Percentiles rank a stretch among this genome's conserved stretches.
Evolutionary conservation across 176 grass and related monocot genomes (phyloP).

Genomic region (Cocos nucifera): DNA sequence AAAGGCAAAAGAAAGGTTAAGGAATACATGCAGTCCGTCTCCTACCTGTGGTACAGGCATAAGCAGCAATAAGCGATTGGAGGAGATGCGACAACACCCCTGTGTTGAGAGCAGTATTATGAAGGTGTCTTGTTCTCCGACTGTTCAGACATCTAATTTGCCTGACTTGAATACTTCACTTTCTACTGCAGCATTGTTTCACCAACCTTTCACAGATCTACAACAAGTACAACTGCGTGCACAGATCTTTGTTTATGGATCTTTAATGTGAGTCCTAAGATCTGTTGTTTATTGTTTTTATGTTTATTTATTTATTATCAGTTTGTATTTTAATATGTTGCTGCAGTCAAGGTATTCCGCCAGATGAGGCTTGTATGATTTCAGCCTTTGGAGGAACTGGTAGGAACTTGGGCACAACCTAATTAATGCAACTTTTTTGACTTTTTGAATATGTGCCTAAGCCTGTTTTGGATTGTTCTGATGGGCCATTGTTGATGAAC

Average conservation of each 20-base stretch:
- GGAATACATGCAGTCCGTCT: slow-evolving; percentile 14
- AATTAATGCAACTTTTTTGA: slow-evolving; percentile 19
- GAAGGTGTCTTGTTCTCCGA: slow-evolving; percentile 30
- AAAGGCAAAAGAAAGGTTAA: slow-evolving; percentile 41
- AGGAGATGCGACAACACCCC: slow-evolving; percentile 32
- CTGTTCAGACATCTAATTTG: slow-evolving; percentile 34
- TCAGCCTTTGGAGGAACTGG: slow-evolving; percentile 94
- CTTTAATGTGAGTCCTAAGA: slow-evolving; percentile 73
- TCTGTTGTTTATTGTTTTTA: slow-evolving; percentile 22
- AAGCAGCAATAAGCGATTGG: slow-evolving; percentile 23
- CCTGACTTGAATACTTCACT: slow-evolving; percentile 40
- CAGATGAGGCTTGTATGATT: slow-evolving; percentile 82
- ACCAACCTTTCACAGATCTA: slow-evolving; percentile 77
- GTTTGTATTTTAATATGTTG: slow-evolving; percentile 30
- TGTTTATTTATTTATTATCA: slow-evolving; percentile 15
- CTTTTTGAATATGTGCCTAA: neutral
- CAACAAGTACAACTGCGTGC: slow-evolving; percentile 88
- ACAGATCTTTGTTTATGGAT: slow-evolving; percentile 98
- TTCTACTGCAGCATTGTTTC: slow-evolving; percentile 38
- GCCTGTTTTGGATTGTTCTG: neutral
- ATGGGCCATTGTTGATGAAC: slow-evolving; percentile 6
- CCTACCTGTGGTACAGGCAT: slow-evolving; percentile 20
- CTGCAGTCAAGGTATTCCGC: slow-evolving; percentile 79
- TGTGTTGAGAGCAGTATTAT: slow-evolving; percentile 30
- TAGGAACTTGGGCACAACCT: neutral